Evolutionary conservation across 305 asterid genomes (phyloP), one percentile per base, ranked within the genome.

Genomic region (Withania somnifera): DNA sequence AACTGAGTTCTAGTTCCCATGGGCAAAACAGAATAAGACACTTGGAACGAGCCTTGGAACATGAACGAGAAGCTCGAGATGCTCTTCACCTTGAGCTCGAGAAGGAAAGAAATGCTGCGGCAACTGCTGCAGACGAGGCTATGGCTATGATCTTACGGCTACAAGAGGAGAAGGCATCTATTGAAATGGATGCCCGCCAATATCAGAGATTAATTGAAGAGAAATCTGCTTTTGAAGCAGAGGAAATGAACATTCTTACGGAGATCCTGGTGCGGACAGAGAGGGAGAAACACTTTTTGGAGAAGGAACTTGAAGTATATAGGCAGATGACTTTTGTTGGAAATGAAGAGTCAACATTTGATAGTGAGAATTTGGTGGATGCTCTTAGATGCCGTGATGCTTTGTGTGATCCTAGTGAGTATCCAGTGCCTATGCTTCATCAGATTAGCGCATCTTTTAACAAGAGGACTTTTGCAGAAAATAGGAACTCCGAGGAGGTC

Each of bases 101-200:
- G 83, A 91, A 91, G 92, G 99, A 96, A 90, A 92, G 99, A 89
- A 92, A 87, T 88, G 94, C 99, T 38, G 93, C 99, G 19, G 97
- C 98, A 60, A 73, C 86, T 82, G 98, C 99, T 80, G 99, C 99
- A 17, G 98, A 96, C 61, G 99, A 96, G 92, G 98, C 98, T 53
- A 92, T 96, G 98, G 97, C 98, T 82, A 96, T 96, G 99, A 96
- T 96, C 87, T 90, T 88, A 28, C 98, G 98, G 42, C 91, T 96
- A 24, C 99, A 96, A 83, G 97, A 88, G 83, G 99, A 96, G 84
- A 96, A 96, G 88, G 97, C 98, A 15, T 85, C 89, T 79, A 85
- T 94, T 83, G 92, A 90, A 87, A 96, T 96, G 94, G 98, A 94
- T 81, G 97, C 98, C 80, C 91, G 98, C 80, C 99, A 96, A 82